These are phyloP conservation scores for Hemisphaericaspora subhashii DNA, from an alignment of 1,139 yeast genomes.

Conservation along the genomic window DNA sequence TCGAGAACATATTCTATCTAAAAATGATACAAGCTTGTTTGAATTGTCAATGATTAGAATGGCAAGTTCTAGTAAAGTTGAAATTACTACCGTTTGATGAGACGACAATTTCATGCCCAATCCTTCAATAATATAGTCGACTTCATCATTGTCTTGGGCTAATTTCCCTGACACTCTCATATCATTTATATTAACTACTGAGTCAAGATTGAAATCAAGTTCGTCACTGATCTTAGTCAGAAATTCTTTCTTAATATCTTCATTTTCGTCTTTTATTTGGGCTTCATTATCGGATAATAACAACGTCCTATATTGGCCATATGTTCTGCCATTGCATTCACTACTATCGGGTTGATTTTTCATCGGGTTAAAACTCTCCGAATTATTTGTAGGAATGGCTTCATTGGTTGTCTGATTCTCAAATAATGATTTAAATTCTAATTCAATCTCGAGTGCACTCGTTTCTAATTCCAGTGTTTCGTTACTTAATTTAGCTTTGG, in stretches of 20 bases:
- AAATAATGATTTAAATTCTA: too few relatives aligned
- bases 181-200: slow-evolving; percentile 20
- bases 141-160: slow-evolving; percentile 14
- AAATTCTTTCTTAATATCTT: slow-evolving; percentile 6
- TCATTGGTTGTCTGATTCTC: too few relatives aligned
- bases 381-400: too few relatives aligned
- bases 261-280: background rate
- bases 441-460: too few relatives aligned
- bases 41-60: background rate
- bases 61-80: slow-evolving; percentile 10
- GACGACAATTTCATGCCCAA: slow-evolving; percentile 9
- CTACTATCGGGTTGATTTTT: too few relatives aligned
- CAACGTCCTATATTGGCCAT: slow-evolving; percentile 2
- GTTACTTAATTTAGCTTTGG: too few relatives aligned
- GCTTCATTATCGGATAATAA: background rate
- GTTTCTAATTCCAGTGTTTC: slow-evolving; percentile 3
- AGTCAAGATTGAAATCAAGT: slow-evolving; percentile 13
- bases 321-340: slow-evolving; percentile 1
- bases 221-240: slow-evolving; percentile 11
- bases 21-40: background rate
- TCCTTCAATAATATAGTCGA: slow-evolving; percentile 22
- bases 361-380: too few relatives aligned
- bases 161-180: slow-evolving; percentile 17
- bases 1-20: background rate
- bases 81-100: slow-evolving; percentile 2